Evolutionary conservation across 2,329 filamentous ascomycete species (phyloP), one percentile per base, ranked within the genome.

Genomic region (Aureobasidium leucospermi): DNA sequence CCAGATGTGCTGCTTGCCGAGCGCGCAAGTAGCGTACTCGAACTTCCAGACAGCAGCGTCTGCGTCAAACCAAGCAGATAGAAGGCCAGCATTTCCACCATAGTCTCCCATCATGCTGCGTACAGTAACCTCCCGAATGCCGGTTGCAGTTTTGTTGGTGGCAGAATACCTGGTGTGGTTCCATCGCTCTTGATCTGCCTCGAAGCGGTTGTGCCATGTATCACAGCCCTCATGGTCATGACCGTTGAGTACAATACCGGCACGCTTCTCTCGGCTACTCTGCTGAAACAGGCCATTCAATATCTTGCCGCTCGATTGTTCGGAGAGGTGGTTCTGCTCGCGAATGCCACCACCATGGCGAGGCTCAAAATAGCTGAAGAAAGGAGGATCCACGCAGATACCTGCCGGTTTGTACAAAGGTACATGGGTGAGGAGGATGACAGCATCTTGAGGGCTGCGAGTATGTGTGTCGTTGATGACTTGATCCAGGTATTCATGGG

Each of bases 91-190:
- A 70, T 96, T 94, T 19, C 94, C 94, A n/a, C 85, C 87, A 73
- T 88, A 99, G 60, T 89, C 89, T 59, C 94, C 94, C 94, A 99
- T 99, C 91, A 99, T 97, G 73, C 90, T 96, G 61, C 92, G 85
- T 2, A 99, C 88, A 0, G 94, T 99, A 64, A 97, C 85, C 74
- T 99, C 94, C 31, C 93, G 81, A 6, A 96, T 78, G 0, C 87
- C 87, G 0, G 87, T 29, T 53, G 15, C 9, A 15, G 42, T 42
- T 11, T 34, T 31, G 11, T 38, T 49, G 6, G 10, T 10, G 8
- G n/a, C 31, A n/a, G 29, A 16, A 19, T 19, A 42, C 6, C 9
- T 46, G 78, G 81, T 86, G 10, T 45, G 45, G 11, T n/a, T 53
- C 48, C 58, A 53, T 15, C n/a, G 32, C 39, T 10, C 10, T 34